Evolutionary conservation across 768 basidiomycete genomes (phyloP).

Genomic region (Psilocybe cubensis): DNA sequence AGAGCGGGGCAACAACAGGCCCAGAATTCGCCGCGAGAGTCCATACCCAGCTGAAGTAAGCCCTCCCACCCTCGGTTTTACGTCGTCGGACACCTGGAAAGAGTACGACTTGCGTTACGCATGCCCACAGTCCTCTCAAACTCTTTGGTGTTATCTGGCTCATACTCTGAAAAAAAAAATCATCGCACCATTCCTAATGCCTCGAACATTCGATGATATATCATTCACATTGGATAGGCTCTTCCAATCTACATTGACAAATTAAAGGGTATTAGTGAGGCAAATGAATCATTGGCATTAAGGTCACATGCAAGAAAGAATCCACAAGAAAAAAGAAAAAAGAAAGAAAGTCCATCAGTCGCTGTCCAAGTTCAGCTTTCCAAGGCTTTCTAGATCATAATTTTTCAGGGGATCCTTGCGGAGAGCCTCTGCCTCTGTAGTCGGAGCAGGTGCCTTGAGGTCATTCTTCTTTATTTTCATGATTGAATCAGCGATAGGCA

Average conservation of each 20-base stretch:
- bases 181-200: not conserved
- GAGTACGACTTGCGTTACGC: not conserved
- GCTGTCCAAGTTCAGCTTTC: conserved; percentile 4
- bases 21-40: conserved; percentile 3
- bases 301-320: conserved; percentile 3
- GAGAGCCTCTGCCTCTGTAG: conserved; percentile 77
- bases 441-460: conserved; percentile 41
- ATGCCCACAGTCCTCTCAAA: not conserved
- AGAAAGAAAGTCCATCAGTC: not conserved
- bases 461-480: conserved; percentile 67
- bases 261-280: conserved; percentile 21
- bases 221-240: conserved; percentile 15
- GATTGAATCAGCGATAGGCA: conserved; percentile 53
- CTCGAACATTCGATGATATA: conserved; percentile 12
- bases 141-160: not conserved
- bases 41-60: not conserved
- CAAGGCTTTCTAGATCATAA: conserved; percentile 37
- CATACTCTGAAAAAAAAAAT: not conserved
- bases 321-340: not conserved
- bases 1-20: not conserved
- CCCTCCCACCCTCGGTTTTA: conserved; percentile 16
- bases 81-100: conserved; percentile 15
- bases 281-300: conserved; percentile 3
- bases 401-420: conserved; percentile 84
- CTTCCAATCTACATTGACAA: conserved; percentile 22